Conservation (phyloP, 2,329 filamentous ascomycete genomes). For the Sarocladium brachiariae region DNA sequence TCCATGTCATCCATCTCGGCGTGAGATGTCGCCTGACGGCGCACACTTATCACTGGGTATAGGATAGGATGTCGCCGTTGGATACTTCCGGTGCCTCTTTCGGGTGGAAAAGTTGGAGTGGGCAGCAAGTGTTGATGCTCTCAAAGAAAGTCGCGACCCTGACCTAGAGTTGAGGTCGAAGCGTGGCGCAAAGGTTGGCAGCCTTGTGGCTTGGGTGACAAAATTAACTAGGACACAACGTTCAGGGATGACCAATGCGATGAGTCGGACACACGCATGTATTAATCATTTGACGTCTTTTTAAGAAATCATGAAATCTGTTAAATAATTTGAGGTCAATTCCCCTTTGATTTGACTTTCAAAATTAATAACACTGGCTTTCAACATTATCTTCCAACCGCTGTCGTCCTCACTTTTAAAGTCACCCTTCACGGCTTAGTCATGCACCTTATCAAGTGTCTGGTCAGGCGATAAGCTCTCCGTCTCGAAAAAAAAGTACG, state of each 20-base stretch:
- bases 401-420: neutral
- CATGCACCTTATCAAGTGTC: neutral
- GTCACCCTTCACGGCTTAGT: constrained; percentile 1
- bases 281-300: too few relatives aligned
- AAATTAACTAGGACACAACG: neutral
- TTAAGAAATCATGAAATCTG: neutral
- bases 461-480: neutral
- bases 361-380: too few relatives aligned
- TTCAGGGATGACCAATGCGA: too few relatives aligned
- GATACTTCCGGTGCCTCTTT: neutral
- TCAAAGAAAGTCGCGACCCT: constrained; percentile 9
- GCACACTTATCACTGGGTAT: neutral
- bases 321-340: neutral
- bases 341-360: too few relatives aligned
- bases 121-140: neutral
- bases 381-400: neutral
- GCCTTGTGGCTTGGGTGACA: neutral
- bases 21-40: constrained; percentile 1
- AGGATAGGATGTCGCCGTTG: too few relatives aligned
- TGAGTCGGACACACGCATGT: too few relatives aligned
- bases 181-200: neutral
- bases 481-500: constrained; percentile 3
- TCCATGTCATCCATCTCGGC: constrained; percentile 43
- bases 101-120: neutral
- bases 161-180: neutral